Percentiles rank a stretch among this genome's conserved stretches.
phyloP scores from a whole-genome alignment of 768 basidiomycete genomes.

The Russula brevipes region DNA sequence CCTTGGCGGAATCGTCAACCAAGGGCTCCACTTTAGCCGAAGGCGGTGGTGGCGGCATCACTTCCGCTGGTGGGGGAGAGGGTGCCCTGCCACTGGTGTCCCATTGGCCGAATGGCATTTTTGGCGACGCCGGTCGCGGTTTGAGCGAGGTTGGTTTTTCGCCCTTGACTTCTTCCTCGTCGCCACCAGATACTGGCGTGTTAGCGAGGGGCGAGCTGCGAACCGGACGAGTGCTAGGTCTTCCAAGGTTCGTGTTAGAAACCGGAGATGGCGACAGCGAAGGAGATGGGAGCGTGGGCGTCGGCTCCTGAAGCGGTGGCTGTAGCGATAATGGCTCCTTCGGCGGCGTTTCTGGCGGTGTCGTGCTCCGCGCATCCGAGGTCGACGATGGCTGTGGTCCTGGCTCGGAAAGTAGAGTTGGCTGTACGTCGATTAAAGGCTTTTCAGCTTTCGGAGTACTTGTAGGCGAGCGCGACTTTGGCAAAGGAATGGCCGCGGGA shows the following conservation, averaged over 20 bases:
- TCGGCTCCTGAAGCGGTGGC: constrained; percentile 27
- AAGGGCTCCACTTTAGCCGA: constrained; percentile 7
- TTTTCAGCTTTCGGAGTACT: constrained; percentile 54
- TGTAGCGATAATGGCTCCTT: constrained; percentile 34
- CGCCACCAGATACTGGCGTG: constrained; percentile 41
- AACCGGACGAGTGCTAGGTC: constrained; percentile 58
- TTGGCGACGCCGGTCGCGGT: constrained; percentile 40
- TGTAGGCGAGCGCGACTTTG: constrained; percentile 49
- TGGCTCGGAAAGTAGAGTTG: constrained; percentile 33
- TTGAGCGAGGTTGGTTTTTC: constrained; percentile 28
- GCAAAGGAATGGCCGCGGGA: constrained; percentile 34
- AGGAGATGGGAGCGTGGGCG: constrained; percentile 34
- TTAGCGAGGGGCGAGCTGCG: constrained; percentile 76
- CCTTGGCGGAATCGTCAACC: constrained; percentile 1
- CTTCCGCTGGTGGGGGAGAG: constrained; percentile 9
- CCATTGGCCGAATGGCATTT: constrained; percentile 34
- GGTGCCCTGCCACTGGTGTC: background rate
- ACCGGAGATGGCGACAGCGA: constrained; percentile 36
- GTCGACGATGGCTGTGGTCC: constrained; percentile 17
- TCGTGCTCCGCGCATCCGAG: constrained; percentile 44
- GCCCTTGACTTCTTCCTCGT: constrained; percentile 38
- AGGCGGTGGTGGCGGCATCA: constrained; percentile 9
- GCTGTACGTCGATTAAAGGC: constrained; percentile 38
- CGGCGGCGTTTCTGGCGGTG: constrained; percentile 60
- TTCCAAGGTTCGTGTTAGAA: constrained; percentile 49